These are phyloP conservation scores for Botrytis fragariae DNA, from an alignment of 2,329 filamentous ascomycete genomes.

Conservation along the genomic window DNA sequence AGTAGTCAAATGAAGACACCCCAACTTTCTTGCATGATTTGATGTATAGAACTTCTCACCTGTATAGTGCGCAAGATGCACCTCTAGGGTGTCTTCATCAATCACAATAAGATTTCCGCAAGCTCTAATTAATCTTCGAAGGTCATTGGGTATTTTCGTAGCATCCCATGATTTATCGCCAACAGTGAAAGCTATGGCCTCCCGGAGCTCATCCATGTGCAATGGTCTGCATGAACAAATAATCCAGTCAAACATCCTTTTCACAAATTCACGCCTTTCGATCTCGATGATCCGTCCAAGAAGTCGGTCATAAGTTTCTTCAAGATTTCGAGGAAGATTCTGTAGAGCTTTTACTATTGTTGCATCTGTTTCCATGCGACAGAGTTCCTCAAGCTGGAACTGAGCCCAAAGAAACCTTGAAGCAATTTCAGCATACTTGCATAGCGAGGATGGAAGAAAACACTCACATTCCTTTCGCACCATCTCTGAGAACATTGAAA, in stretches of 20 bases:
- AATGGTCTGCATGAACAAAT: slow-evolving; percentile 20
- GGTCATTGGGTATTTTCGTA: slow-evolving; percentile 10
- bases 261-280: slow-evolving; percentile 18
- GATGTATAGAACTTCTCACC: not conserved
- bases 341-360: slow-evolving; percentile 15
- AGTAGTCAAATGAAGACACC: too few species aligned
- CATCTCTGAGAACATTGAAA: not conserved
- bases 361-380: slow-evolving; percentile 21
- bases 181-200: slow-evolving; percentile 12
- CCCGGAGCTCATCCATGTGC: slow-evolving; percentile 20
- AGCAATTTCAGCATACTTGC: not conserved
- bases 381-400: not conserved
- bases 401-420: not conserved
- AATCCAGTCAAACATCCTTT: slow-evolving; percentile 25
- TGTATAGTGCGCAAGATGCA: slow-evolving; percentile 9
- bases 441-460: not conserved
- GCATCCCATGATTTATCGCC: not conserved
- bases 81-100: not conserved
- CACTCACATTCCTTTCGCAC: not conserved
- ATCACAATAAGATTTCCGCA: not conserved
- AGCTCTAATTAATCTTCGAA: slow-evolving; percentile 1
- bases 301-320: slow-evolving; percentile 25
- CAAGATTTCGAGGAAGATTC: slow-evolving; percentile 22
- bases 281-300: slow-evolving; percentile 16
- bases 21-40: not conserved